Conservation (phyloP, 257 asterid genomes). For the Anisodus tanguticus region DNA sequence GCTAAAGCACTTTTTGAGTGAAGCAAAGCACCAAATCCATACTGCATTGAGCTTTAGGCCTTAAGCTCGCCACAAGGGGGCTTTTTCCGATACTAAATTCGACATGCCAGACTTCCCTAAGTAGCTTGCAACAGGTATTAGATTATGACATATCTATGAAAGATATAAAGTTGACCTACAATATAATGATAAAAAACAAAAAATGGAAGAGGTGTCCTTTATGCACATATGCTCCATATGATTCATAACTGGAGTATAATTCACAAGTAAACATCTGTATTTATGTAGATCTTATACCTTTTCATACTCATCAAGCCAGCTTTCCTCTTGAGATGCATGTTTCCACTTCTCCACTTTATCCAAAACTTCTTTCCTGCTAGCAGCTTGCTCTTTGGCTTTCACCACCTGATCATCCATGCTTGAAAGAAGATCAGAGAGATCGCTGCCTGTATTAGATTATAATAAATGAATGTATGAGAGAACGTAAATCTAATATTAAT, state of each 20-base stretch:
- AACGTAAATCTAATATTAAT: slow-evolving; percentile 5
- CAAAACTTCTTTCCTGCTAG: slow-evolving; percentile 79
- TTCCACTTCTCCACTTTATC: slow-evolving; percentile 85
- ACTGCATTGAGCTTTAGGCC: neutral
- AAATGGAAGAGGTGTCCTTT: slow-evolving; percentile 3
- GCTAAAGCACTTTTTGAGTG: neutral
- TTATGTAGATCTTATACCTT: slow-evolving; percentile 49
- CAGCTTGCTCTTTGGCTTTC: slow-evolving; percentile 70
- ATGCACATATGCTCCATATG: neutral
- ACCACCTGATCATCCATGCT: slow-evolving; percentile 73
- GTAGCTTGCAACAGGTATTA: neutral
- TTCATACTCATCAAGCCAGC: slow-evolving; percentile 88
- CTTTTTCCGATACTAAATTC: slow-evolving; percentile 1
- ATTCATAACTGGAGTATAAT: slow-evolving; percentile 12
- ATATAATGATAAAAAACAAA: neutral
- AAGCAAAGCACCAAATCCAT: slow-evolving; percentile 23
- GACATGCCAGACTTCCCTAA: slow-evolving; percentile 19
- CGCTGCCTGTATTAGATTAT: slow-evolving; percentile 52
- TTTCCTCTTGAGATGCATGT: slow-evolving; percentile 77
- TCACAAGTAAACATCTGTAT: neutral
- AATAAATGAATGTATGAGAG: slow-evolving; percentile 10
- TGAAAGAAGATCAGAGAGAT: slow-evolving; percentile 66
- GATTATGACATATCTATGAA: neutral
- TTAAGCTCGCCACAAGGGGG: neutral
- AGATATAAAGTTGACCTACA: slow-evolving; percentile 9